Evolutionary conservation across 1,284 basidiomycete genomes (phyloP), one percentile per base, ranked within the genome.

Genomic region (Coniophora puteana): DNA sequence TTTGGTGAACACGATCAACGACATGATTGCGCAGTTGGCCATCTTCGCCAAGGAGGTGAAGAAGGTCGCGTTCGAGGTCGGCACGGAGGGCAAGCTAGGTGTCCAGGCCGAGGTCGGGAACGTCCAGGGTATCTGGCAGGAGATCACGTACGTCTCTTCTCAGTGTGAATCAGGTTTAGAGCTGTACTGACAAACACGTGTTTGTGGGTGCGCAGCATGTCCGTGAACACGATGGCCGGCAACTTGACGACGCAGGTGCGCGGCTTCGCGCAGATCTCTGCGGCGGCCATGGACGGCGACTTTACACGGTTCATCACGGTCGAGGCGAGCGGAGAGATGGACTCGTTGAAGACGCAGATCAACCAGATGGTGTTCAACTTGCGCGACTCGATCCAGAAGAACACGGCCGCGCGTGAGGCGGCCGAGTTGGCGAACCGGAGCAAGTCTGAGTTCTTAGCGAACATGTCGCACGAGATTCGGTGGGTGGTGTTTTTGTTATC

Each of bases 311-410:
- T 99, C 74, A 98, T 99, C 71, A 99, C 96, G 13, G 95, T 99
- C 59, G 95, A 99, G 59, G 96, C 95, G 0, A 89, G 83, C 43
- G 96, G 96, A 43, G 96, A 99, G 67, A 98, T 99, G 96, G 95
- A 99, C 68, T 94, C 90, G 47, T 78, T 99, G 68, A 99, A 99
- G 77, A 98, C 93, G 5, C 96, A 98, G 70, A 96, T 96, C 72
- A 95, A 96, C 61, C 92, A 96, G 66, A 98, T 98, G 95, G 93
- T 99, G 46, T 97, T 93, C 72, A 95, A 95, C 61, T 78, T 99
- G 62, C 79, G 96, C 38, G 95, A 99, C 63, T 86, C 83, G 52
- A 96, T 99, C 47, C 96, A 99, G 76, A 97, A 95, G 82, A 99
- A 99, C 62, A 99, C 94, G 2, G 91, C 91, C 24, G 96, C 96